Evolutionary conservation across 805 yeast species (phyloP).

Genomic region (Monosporozyma solicola): DNA sequence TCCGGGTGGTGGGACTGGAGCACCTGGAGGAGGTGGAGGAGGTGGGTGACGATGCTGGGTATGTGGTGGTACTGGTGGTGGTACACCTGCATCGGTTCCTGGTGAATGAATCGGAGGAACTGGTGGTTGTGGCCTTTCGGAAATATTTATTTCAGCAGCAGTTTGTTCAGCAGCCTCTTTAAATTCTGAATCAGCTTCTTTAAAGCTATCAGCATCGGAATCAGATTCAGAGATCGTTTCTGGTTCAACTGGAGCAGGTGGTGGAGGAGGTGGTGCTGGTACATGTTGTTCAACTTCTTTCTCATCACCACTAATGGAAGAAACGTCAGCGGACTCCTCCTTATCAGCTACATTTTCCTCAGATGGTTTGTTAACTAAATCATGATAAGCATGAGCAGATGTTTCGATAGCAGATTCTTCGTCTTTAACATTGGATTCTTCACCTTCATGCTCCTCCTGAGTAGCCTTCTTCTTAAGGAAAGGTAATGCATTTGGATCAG

Average conservation of each 20-base stretch:
- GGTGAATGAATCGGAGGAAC: not conserved
- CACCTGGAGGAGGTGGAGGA: constrained; percentile 5
- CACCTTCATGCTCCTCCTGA: not conserved
- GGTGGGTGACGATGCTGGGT: constrained; percentile 5
- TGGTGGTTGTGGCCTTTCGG: constrained; percentile 1
- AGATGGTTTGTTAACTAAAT: constrained; percentile 5
- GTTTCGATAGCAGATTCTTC: not conserved
- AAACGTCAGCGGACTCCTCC: constrained; percentile 5
- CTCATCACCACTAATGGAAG: constrained; percentile 7
- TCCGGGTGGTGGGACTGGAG: constrained; percentile 3
- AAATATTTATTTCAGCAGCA: not conserved
- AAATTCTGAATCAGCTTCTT: not conserved
- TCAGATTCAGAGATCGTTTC: constrained; percentile 1
- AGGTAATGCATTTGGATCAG: constrained; percentile 31
- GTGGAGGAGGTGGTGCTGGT: constrained; percentile 8
- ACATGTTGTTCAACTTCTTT: not conserved
- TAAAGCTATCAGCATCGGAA: not conserved
- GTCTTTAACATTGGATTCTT: not conserved
- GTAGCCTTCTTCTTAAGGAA: constrained; percentile 13
- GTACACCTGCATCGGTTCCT: not conserved
- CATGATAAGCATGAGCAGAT: constrained; percentile 6
- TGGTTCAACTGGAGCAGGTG: constrained; percentile 2
- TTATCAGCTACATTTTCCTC: not conserved
- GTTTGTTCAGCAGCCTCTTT: not conserved
- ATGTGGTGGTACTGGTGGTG: constrained; percentile 1